Evolutionary conservation across 1,139 yeast species (phyloP).

Genomic region (Arxiozyma bovina): DNA sequence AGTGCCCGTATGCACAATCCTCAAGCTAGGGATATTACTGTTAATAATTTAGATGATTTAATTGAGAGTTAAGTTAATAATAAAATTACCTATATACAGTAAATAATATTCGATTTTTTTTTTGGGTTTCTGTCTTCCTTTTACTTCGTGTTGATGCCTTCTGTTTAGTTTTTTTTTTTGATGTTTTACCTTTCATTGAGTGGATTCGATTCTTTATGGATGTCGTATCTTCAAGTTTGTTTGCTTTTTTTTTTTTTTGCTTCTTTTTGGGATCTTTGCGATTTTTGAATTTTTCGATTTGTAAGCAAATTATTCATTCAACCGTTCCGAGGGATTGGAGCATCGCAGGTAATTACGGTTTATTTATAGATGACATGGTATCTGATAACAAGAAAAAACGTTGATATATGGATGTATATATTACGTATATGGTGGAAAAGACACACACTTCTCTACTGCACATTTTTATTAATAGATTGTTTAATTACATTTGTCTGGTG

Average conservation of each 20-base stretch:
- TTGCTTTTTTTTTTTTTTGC: not conserved
- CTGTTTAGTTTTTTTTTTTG: too few species aligned
- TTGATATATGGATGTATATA: too few species aligned
- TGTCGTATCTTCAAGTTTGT: not conserved
- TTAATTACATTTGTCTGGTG: too few species aligned
- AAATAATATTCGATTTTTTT: too few species aligned
- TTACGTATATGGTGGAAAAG: not conserved
- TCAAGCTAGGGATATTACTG: not conserved
- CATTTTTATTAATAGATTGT: not conserved
- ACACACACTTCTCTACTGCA: too few species aligned
- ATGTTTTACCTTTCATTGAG: too few species aligned
- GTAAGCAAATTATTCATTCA: not conserved
- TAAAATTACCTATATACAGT: too few species aligned
- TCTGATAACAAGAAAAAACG: too few species aligned
- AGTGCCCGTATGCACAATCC: slow-evolving; percentile 24
- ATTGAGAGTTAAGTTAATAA: slow-evolving; percentile 4
- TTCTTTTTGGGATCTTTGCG: not conserved
- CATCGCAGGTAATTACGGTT: not conserved
- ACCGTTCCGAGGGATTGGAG: not conserved
- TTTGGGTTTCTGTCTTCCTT: too few species aligned
- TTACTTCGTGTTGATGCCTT: too few species aligned
- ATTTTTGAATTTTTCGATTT: slow-evolving; percentile 1
- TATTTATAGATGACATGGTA: not conserved
- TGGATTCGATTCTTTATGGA: not conserved
- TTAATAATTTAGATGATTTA: slow-evolving; percentile 6